These are phyloP conservation scores for Naganishia sp. DNA, from an alignment of 1,284 basidiomycete species.

Conservation along the genomic window DNA sequence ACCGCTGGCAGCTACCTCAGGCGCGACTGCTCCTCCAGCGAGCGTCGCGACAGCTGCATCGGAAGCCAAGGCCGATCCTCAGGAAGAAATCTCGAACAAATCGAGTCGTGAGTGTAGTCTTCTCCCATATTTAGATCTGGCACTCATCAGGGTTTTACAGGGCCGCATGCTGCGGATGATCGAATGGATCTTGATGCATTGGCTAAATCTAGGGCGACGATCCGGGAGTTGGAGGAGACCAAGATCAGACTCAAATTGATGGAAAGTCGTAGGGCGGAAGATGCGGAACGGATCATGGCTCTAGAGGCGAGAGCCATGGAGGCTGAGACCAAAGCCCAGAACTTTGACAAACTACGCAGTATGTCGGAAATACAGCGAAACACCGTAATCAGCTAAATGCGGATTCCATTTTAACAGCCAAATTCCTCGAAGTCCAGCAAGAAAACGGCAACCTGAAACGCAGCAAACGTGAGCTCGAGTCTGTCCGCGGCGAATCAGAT, in stretches of 20 bases:
- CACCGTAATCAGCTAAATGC: neutral
- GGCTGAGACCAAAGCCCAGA: slow-evolving; percentile 79
- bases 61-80: neutral
- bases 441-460: slow-evolving; percentile 70
- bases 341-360: slow-evolving; percentile 39
- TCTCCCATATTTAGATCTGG: neutral
- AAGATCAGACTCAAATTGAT: slow-evolving; percentile 79
- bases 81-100: neutral
- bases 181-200: slow-evolving; percentile 7
- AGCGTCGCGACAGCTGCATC: neutral
- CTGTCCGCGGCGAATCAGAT: slow-evolving; percentile 65
- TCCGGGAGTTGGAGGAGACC: slow-evolving; percentile 68
- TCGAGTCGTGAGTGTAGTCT: neutral
- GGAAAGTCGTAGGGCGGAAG: slow-evolving; percentile 83
- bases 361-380: neutral
- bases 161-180: neutral
- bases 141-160: no score
- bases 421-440: slow-evolving; percentile 75
- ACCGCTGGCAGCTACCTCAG: neutral
- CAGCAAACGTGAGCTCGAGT: slow-evolving; percentile 67
- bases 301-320: slow-evolving; percentile 82
- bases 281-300: slow-evolving; percentile 75
- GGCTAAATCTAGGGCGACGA: slow-evolving; percentile 34
- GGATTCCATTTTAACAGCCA: slow-evolving; percentile 56
- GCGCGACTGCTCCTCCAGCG: no score